Percentiles rank a stretch among this genome's conserved stretches.
phyloP scores from a whole-genome alignment of 805 yeast species.

The Candida oleophila region DNA sequence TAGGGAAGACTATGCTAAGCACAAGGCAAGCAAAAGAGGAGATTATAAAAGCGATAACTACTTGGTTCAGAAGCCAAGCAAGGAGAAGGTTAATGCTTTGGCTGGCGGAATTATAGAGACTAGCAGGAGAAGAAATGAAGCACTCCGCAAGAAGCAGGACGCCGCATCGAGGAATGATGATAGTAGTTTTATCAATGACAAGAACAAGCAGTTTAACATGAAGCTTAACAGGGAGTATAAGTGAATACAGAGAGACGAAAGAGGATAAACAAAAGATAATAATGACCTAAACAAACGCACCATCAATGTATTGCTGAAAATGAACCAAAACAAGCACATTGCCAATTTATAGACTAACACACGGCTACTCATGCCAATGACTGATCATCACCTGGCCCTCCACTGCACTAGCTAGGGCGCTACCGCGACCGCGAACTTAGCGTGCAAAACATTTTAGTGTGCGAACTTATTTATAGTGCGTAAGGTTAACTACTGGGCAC shows the following conservation, averaged over 20 bases:
- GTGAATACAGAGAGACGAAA: not conserved
- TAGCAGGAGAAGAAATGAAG: conserved; percentile 33
- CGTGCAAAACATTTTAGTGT: too few species aligned
- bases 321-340: too few species aligned
- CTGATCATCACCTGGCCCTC: too few species aligned
- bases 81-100: conserved; percentile 17
- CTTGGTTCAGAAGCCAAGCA: conserved; percentile 36
- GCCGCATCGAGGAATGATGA: conserved; percentile 23
- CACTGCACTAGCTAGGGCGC: too few species aligned
- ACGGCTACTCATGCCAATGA: too few species aligned
- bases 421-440: too few species aligned
- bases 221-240: conserved; percentile 62
- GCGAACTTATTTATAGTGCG: too few species aligned
- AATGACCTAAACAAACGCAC: too few species aligned
- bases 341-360: too few species aligned
- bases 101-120: conserved; percentile 31
- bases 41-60: conserved; percentile 16
- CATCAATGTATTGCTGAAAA: too few species aligned
- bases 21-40: conserved; percentile 13
- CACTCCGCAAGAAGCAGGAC: conserved; percentile 34
- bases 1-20: conserved; percentile 39
- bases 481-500: too few species aligned
- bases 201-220: conserved; percentile 71
- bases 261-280: too few species aligned
- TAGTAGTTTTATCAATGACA: conserved; percentile 59